Base-by-base conservation (phyloP, 1,284 basidiomycete genomes). In the Taiwanofungus camphoratus region DNA sequence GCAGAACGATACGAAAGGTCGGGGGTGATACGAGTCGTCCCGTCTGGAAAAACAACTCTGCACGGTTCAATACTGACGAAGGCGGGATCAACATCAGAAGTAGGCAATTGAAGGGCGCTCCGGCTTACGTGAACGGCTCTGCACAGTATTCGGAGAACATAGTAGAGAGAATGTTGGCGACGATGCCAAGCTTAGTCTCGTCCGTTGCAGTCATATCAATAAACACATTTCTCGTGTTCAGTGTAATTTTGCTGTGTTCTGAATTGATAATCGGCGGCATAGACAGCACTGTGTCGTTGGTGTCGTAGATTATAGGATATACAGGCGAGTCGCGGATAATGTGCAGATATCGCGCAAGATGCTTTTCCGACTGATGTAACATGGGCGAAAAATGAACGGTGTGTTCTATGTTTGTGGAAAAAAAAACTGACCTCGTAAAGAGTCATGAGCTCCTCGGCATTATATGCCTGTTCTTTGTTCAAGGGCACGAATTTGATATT, bases 251-350 rank as follows among this genome's bases (percentile, higher is more conserved):
- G 62, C 92, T 96, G 67, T 92, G 89, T 51, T 96, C 84, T 5
- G 92, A 95, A 69, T 97, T 97, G 69, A 97, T 96, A 65, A 99
- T 97, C 2, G 96, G 96, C 21, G 96, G 96, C 86, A 99, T 93
- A 9, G 92, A 96, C 15, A 96, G 74, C 2, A 99, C 95, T 24
- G 73, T 79, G 60, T 91, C 84, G 45, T 87, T 74, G 16, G 79
- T 71, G 65, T 98, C 95, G 67, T 98, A 98, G 62, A 99, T 96
- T 67, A 99, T 89, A 18, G 96, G 96, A 67, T 97, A 99, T 32
- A 95, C 92, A 5, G 95, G 92, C 8, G 90, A 91, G 61, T 97
- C 92, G 20, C 85, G 81, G 61, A 99, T 94, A 63, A 99, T 96
- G 53, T 74, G 89, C 31, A 99, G 77, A 68, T 92, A 99, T 62